phyloP scores from a whole-genome alignment of 2,329 filamentous ascomycete species.

The Fusarium mangiferae region DNA sequence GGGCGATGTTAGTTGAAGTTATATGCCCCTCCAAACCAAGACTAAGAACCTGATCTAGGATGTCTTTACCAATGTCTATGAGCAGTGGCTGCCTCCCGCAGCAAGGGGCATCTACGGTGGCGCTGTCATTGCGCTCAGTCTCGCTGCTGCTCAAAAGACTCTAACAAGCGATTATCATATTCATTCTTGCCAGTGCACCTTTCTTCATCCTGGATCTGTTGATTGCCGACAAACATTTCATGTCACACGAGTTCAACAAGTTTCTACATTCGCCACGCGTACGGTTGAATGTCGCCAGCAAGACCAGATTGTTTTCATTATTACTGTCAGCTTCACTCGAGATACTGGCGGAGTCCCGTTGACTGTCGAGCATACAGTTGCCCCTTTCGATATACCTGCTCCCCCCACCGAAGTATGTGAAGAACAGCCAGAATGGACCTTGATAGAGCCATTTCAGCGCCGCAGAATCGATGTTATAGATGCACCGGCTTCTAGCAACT shows the following conservation, averaged over 20 bases:
- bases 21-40: too few relatives aligned
- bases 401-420: background rate
- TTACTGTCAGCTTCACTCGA: background rate
- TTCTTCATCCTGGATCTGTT: background rate
- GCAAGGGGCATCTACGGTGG: background rate
- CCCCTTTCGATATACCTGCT: too few relatives aligned
- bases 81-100: background rate
- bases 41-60: background rate
- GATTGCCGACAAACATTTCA: background rate
- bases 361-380: background rate
- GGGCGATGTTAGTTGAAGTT: background rate
- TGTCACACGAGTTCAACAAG: background rate
- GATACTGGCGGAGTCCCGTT: rapidly evolving
- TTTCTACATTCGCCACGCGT: background rate
- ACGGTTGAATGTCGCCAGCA: background rate
- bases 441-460: background rate
- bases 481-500: too few relatives aligned
- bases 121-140: background rate
- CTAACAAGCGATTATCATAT: background rate
- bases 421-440: background rate
- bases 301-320: background rate
- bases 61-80: background rate
- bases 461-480: background rate
- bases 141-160: background rate
- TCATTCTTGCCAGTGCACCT: background rate